Evolutionary conservation across 1,139 yeast species (phyloP), one percentile per base, ranked within the genome.

Genomic region (Yamadazyma buinensis): DNA sequence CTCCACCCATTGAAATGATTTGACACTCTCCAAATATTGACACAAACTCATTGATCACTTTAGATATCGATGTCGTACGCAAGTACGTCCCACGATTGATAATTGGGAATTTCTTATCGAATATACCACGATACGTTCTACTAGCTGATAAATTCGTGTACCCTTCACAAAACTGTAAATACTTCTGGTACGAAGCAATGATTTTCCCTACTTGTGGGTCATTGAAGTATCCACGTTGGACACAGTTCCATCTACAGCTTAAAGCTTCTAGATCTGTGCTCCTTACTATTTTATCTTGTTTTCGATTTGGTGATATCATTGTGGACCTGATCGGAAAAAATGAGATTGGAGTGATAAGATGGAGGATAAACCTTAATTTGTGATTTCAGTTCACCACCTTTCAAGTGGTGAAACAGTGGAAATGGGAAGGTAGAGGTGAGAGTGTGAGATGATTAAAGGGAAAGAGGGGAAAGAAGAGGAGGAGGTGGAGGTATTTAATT

Each of bases 1-100:
- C 98, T n/a, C 97, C 86, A 0, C 98, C 98, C 15, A 92, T 58
- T 4, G 94, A 87, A 0, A 92, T 59, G 9, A 92, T 74, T 52
- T 88, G 95, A 31, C 76, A 61, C 2, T 40, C 41, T 1, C 31
- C 44, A 35, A 57, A 55, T 22, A 54, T 52, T 2, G 43, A 41
- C 4, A 84, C 42, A 46, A 84, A 86, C 23, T 56, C 50, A 1
- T 67, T 61, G 1, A 86, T 57, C 1, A 84, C 58, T 12, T 49
- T 32, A 48, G 85, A 83, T 21, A 92, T 77, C 15, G 82, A 68
- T 12, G 52, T 53, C 0, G 92, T 82, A 21, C 98, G 67, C 26
- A 88, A 64, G 60, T 80, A 90, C 0, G 97, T 87, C 0, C 96
- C 96, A 37, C 87, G 60, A 46, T 68, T 81, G 46, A 92, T 90